Percentiles rank a stretch among this genome's conserved stretches.
These are phyloP conservation scores for Exserohilum rostratum DNA, from an alignment of 2,329 filamentous ascomycete genomes.

Conservation along the genomic window DNA sequence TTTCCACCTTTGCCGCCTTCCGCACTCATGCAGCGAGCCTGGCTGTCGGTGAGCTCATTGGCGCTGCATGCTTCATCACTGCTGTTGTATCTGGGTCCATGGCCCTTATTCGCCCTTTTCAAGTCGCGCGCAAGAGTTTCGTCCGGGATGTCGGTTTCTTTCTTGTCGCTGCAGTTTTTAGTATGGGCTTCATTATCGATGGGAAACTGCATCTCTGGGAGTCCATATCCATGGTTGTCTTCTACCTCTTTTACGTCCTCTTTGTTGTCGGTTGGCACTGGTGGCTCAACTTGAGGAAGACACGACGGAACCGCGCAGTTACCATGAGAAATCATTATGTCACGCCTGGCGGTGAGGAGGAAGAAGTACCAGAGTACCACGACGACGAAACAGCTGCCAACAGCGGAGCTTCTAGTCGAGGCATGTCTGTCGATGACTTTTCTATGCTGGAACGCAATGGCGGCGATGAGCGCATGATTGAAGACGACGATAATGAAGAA, in stretches of 20 bases:
- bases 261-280: conserved; percentile 94
- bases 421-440: conserved; percentile 67
- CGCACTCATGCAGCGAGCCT: conserved; percentile 95
- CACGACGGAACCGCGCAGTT: conserved; percentile 68
- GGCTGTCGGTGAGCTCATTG: conserved; percentile 92
- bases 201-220: conserved; percentile 87
- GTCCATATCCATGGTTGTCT: conserved; percentile 85
- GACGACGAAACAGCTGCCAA: conserved; percentile 59
- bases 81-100: conserved; percentile 96
- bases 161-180: conserved; percentile 82
- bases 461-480: conserved; percentile 63
- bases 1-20: conserved; percentile 98
- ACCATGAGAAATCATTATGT: conserved; percentile 77
- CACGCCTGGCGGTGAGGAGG: conserved; percentile 63
- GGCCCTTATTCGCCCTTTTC: conserved; percentile 94
- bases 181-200: conserved; percentile 85
- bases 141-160: conserved; percentile 93
- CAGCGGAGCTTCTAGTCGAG: conserved; percentile 50
- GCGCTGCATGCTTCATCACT: conserved; percentile 94
- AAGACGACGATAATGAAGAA: conserved; percentile 64
- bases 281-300: conserved; percentile 70
- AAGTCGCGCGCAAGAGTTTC: conserved; percentile 87
- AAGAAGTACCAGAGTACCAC: conserved; percentile 60
- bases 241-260: conserved; percentile 87
- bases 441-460: conserved; percentile 63